Conservation (phyloP, 768 basidiomycete genomes). For the Psilocybe subaeruginosa region DNA sequence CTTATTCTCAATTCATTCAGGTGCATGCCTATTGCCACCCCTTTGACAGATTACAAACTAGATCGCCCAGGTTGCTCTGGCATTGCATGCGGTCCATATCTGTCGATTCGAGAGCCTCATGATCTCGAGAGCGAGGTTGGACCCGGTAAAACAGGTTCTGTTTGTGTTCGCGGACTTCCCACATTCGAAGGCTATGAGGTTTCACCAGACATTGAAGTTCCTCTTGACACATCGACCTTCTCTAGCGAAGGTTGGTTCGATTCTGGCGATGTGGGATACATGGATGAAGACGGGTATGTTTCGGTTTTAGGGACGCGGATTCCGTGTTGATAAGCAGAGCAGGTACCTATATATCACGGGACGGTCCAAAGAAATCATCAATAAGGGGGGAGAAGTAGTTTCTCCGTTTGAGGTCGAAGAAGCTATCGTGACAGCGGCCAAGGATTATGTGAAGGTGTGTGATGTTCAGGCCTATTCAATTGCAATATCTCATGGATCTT, state of each 20-base stretch:
- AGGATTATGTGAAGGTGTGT: slow-evolving; percentile 40
- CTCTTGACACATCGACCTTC: slow-evolving; percentile 50
- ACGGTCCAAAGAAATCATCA: slow-evolving; percentile 62
- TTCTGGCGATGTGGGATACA: slow-evolving; percentile 48
- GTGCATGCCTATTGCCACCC: slow-evolving; percentile 55
- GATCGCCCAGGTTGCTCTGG: slow-evolving; percentile 52
- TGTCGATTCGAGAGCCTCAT: slow-evolving; percentile 43
- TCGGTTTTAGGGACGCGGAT: neutral
- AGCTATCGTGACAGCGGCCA: slow-evolving; percentile 47
- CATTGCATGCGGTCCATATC: slow-evolving; percentile 47
- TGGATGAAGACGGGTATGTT: slow-evolving; percentile 46
- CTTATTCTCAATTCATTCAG: slow-evolving; percentile 23
- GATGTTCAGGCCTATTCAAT: neutral
- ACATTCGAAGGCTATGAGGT: slow-evolving; percentile 55
- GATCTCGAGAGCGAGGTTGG: slow-evolving; percentile 39
- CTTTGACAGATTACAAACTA: slow-evolving; percentile 42
- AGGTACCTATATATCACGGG: slow-evolving; percentile 55
- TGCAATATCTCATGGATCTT: neutral
- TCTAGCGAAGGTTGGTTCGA: slow-evolving; percentile 58
- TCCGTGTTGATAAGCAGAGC: neutral
- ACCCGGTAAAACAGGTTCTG: slow-evolving; percentile 48
- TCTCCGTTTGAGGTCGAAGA: slow-evolving; percentile 66
- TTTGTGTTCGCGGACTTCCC: slow-evolving; percentile 58
- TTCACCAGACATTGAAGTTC: slow-evolving; percentile 41
- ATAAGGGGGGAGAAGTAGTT: slow-evolving; percentile 63